Evolutionary conservation across 2,329 filamentous ascomycete species (phyloP).

Genomic region (Ophiostoma australiae): DNA sequence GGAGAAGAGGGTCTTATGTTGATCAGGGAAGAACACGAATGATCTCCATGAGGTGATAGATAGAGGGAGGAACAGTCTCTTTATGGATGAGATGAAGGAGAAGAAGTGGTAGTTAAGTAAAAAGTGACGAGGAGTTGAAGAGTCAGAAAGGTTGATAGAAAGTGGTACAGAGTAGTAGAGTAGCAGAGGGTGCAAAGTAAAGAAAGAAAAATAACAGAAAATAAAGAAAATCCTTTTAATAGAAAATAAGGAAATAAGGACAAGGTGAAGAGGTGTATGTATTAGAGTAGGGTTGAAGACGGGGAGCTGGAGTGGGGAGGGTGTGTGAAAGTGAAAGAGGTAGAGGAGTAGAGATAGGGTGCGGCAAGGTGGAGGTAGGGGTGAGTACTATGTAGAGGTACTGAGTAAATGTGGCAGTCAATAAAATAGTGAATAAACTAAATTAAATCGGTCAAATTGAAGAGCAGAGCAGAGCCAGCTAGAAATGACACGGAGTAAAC

Average conservation of each 20-base stretch:
- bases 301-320: constrained; percentile 12
- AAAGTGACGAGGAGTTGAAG: not conserved
- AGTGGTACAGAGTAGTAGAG: not conserved
- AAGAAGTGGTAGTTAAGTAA: not conserved
- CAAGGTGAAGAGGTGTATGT: constrained; percentile 16
- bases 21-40: constrained; percentile 13
- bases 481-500: not conserved
- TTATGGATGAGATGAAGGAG: constrained; percentile 1
- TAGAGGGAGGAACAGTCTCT: not conserved
- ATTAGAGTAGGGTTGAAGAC: constrained; percentile 8
- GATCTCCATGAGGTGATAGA: constrained; percentile 22
- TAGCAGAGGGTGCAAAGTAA: not conserved
- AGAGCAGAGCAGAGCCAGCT: not conserved
- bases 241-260: not conserved
- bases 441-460: not conserved
- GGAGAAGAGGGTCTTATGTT: constrained; percentile 19
- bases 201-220: constrained; percentile 14
- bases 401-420: not conserved
- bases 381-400: constrained; percentile 3
- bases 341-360: not conserved
- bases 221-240: not conserved
- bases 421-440: not conserved
- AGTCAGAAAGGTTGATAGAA: not conserved
- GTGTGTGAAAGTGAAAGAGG: not conserved
- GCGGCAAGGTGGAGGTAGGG: not conserved